These are phyloP conservation scores for Aspergillus carbonarius DNA, from an alignment of 2,329 filamentous ascomycete genomes.

Conservation along the genomic window DNA sequence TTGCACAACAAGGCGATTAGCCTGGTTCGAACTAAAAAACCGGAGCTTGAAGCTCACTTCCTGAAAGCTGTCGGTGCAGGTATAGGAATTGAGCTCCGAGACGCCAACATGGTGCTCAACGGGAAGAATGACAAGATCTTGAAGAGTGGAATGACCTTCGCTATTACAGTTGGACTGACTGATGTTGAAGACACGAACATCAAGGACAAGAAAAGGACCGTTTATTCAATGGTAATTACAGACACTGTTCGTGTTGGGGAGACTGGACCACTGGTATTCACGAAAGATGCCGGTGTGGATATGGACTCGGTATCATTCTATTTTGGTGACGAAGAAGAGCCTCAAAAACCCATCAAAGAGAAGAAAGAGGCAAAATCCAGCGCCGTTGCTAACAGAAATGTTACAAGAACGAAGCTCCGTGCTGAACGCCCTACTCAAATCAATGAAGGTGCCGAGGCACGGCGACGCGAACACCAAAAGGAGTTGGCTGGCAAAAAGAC, in stretches of 20 bases:
- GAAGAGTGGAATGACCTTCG: slow-evolving; percentile 96
- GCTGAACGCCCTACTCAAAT: slow-evolving; percentile 85
- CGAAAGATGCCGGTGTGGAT: slow-evolving; percentile 85
- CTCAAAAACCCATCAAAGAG: slow-evolving; percentile 80
- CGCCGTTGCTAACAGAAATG: slow-evolving; percentile 89
- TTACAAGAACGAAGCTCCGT: slow-evolving; percentile 87
- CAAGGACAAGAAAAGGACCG: slow-evolving; percentile 85
- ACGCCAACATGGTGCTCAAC: slow-evolving; percentile 78
- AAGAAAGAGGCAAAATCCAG: slow-evolving; percentile 76
- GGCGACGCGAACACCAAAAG: slow-evolving; percentile 87
- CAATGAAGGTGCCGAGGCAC: slow-evolving; percentile 85
- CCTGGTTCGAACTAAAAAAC: slow-evolving; percentile 84
- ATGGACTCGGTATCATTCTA: slow-evolving; percentile 96
- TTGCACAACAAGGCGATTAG: slow-evolving; percentile 84
- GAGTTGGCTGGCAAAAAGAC: slow-evolving; percentile 86
- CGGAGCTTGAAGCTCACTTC: slow-evolving; percentile 93
- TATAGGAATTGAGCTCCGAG: slow-evolving; percentile 88
- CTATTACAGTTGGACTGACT: slow-evolving; percentile 83
- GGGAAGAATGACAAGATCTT: slow-evolving; percentile 79
- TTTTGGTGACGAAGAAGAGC: slow-evolving; percentile 89
- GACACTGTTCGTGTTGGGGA: slow-evolving; percentile 88
- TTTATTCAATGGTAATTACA: slow-evolving; percentile 84
- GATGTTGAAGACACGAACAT: slow-evolving; percentile 84
- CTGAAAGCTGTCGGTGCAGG: slow-evolving; percentile 88
- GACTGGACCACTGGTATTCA: slow-evolving; percentile 73